phyloP scores from a whole-genome alignment of 225 moss, liverwort and hornwort genomes.

The Physcomitrellopsis africana region DNA sequence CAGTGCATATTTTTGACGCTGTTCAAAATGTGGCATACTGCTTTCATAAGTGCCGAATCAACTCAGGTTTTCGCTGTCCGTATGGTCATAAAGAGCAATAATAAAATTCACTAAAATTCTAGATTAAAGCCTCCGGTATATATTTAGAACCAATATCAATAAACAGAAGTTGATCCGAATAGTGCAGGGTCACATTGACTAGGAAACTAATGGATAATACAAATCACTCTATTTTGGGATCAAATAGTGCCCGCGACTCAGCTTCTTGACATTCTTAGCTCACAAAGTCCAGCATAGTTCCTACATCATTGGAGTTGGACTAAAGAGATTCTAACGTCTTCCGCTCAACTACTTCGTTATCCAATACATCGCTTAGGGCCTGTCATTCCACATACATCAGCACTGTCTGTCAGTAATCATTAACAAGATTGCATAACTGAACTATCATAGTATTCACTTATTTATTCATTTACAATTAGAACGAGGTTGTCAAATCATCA shows the following conservation, averaged over 20 bases:
- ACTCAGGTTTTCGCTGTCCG: constrained; percentile 35
- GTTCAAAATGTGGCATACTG: constrained; percentile 46
- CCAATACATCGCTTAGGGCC: constrained; percentile 36
- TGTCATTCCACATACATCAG: constrained; percentile 11
- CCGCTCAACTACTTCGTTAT: constrained; percentile 18
- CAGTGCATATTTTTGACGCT: constrained; percentile 62
- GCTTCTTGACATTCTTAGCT: constrained; percentile 37
- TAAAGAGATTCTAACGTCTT: constrained; percentile 31
- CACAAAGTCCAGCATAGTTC: constrained; percentile 34
- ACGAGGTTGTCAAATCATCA: background rate
- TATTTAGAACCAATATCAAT: background rate
- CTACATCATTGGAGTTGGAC: constrained; percentile 41
- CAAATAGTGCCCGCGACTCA: constrained; percentile 33
- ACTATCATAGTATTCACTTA: background rate
- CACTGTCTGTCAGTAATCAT: background rate
- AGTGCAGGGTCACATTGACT: background rate
- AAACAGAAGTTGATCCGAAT: background rate
- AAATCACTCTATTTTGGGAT: background rate
- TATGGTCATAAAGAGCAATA: constrained; percentile 11
- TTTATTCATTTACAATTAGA: background rate
- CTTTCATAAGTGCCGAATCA: constrained; percentile 36
- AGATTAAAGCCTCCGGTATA: background rate
- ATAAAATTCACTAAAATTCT: background rate
- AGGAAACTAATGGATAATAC: background rate
- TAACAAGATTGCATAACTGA: background rate